Conservation (phyloP, 2,329 filamentous ascomycete species). For the Fusarium pininemorale region DNA sequence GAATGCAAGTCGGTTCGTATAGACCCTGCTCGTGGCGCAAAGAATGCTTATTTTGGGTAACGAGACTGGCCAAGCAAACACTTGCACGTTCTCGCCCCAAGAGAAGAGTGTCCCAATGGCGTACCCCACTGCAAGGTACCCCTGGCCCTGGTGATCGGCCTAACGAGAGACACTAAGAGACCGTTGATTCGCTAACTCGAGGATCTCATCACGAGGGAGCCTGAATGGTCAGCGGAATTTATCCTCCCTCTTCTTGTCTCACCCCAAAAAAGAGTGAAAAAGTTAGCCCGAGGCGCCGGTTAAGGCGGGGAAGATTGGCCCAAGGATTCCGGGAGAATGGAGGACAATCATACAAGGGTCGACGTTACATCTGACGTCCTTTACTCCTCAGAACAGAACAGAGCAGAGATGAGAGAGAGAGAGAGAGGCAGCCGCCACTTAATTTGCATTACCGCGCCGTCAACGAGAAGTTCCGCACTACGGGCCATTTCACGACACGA, state of each 20-base stretch:
- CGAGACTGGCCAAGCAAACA: constrained; percentile 13
- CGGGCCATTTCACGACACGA: background rate
- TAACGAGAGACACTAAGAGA: background rate
- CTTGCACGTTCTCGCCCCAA: constrained; percentile 23
- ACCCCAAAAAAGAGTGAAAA: background rate
- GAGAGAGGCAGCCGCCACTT: background rate
- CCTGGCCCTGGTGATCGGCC: constrained; percentile 7
- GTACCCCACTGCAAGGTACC: background rate
- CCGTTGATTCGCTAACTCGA: constrained; percentile 9
- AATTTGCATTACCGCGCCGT: background rate
- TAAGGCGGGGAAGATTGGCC: background rate
- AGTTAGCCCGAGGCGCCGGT: constrained; percentile 5
- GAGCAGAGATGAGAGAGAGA: background rate
- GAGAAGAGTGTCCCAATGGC: background rate
- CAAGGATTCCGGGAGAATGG: background rate
- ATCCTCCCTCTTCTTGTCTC: background rate
- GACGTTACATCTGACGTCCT: background rate
- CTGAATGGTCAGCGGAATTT: background rate
- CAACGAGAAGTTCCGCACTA: background rate
- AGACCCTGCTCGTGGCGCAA: constrained; percentile 23
- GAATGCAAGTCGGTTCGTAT: constrained; percentile 27
- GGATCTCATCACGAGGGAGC: constrained; percentile 5
- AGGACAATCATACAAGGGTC: background rate
- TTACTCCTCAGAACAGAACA: background rate
- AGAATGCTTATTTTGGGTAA: constrained; percentile 23